Percentiles rank a stretch among this genome's conserved stretches.
These are phyloP conservation scores for Saccharomycopsis selenospora DNA, from an alignment of 805 yeast species.

Conservation along the genomic window DNA sequence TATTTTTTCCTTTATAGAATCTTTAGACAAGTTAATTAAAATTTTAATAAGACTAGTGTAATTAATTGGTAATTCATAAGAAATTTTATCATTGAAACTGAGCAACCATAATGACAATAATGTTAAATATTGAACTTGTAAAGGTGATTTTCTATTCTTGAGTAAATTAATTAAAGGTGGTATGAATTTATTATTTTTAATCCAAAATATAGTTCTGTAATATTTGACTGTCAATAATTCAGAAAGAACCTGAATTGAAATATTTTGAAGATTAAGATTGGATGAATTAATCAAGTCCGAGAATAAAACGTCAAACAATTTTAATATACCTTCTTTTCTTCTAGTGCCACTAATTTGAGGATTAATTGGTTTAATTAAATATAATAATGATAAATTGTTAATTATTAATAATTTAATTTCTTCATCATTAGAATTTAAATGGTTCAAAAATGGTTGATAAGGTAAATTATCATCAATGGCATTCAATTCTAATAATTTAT, in stretches of 20 bases:
- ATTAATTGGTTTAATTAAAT: constrained; percentile 28
- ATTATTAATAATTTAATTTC: constrained; percentile 49
- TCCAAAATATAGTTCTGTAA: constrained; percentile 49
- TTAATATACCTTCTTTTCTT: constrained; percentile 31
- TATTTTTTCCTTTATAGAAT: constrained; percentile 87
- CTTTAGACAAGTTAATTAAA: constrained; percentile 51
- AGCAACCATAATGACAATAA: constrained; percentile 79
- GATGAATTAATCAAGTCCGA: constrained; percentile 28
- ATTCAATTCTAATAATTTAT: constrained; percentile 11
- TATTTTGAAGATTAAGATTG: constrained; percentile 46
- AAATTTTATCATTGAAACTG: constrained; percentile 58
- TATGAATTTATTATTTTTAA: constrained; percentile 34
- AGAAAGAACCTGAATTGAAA: constrained; percentile 58
- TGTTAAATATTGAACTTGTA: constrained; percentile 79
- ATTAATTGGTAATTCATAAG: constrained; percentile 40
- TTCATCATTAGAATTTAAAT: constrained; percentile 49
- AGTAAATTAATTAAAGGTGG: constrained; percentile 46
- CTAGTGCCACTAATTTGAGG: constrained; percentile 17
- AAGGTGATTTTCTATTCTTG: constrained; percentile 31
- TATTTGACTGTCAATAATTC: constrained; percentile 48
- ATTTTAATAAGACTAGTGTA: constrained; percentile 49
- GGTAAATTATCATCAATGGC: constrained; percentile 33
- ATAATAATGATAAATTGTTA: constrained; percentile 45
- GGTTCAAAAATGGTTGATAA: constrained; percentile 44
- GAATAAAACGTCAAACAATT: constrained; percentile 32